A percentile compares a stretch with the other conserved stretches of the same genome.
These are phyloP conservation scores for Linnemannia elongata DNA, from an alignment of 192 early-diverging fungal species.

Conservation along the genomic window DNA sequence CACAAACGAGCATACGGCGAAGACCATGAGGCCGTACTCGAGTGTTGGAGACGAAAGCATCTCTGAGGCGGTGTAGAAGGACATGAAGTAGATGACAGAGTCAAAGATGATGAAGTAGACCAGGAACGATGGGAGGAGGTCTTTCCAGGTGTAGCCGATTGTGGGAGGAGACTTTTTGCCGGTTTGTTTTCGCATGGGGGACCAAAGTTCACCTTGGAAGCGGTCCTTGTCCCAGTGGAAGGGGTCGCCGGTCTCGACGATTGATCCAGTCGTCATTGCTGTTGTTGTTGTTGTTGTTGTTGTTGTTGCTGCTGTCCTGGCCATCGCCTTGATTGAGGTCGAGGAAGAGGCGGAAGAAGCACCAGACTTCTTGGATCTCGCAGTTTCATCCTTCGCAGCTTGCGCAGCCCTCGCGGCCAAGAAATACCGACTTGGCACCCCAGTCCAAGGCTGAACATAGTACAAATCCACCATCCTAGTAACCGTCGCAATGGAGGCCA, in stretches of 20 bases:
- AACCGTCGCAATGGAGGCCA: slow-evolving; percentile 16
- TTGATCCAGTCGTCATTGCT: not conserved
- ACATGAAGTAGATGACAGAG: slow-evolving; percentile 16
- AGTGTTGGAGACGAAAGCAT: not conserved
- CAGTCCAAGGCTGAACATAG: slow-evolving; percentile 52
- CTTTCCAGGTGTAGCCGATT: slow-evolving; percentile 17
- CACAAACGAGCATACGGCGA: slow-evolving; percentile 6
- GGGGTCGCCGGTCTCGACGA: not conserved
- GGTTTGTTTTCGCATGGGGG: slow-evolving; percentile 29
- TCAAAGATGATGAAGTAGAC: slow-evolving; percentile 16
- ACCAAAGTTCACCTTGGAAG: slow-evolving; percentile 33
- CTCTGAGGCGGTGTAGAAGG: slow-evolving; percentile 4
- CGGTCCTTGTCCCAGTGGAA: slow-evolving; percentile 41
- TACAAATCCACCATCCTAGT: slow-evolving; percentile 40
- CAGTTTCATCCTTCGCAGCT: not conserved
- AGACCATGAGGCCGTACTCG: slow-evolving; percentile 21
- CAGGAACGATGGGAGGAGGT: not conserved
- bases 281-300: not conserved
- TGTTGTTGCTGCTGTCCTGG: not conserved
- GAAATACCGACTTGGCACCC: slow-evolving; percentile 16
- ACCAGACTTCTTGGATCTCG: slow-evolving; percentile 22
- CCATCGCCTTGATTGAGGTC: not conserved
- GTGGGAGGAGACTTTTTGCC: not conserved
- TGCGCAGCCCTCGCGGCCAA: no score
- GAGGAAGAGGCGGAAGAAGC: not conserved